Evolutionary conservation across 2,329 filamentous ascomycete species (phyloP), one percentile per base, ranked within the genome.

Genomic region (Monilinia fructigena): DNA sequence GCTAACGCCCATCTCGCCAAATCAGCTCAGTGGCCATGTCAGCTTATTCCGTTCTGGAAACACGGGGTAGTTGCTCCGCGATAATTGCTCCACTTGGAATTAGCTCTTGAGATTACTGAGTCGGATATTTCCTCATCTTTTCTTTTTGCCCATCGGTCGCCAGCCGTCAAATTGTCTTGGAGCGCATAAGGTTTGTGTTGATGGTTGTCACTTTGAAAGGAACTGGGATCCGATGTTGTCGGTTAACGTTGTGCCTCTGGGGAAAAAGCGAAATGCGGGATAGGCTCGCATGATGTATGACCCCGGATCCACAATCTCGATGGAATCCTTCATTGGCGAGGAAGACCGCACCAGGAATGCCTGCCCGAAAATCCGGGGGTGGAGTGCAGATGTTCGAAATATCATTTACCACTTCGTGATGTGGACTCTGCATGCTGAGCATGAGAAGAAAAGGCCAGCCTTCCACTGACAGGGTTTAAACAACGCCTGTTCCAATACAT

Each of bases 291-390:
- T 56, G 20, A 28, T 56, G 50, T 63, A 47, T 20, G 16, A 55
- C 52, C 61, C 61, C 38, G 11, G 52, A 47, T 26, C 61, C 50
- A 55, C 38, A 63, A 56, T 23, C 38, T 42, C 14, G 26, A 47
- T 59, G 42, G 61, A 12, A 55, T 45, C 12, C 38, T 63, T 63
- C 28, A 56, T 63, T 63, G 26, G 52, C 31, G 26, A 23, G 23
- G n/a, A 42, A 42, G 10, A n/a, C 14, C 45, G 38, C 56, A 26
- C 28, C 28, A 63, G 61, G 61, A 63, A 56, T 55, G 50, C 26
- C 61, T 63, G 61, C 50, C 61, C 61, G 52, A 55, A 63, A 63
- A 63, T 63, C 61, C 61, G 61, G 61, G 61, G 61, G 42, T 54
- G 60, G 26, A 55, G 50, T 20, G 40, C 53, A 56, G 61, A 47